Conservation (phyloP, 176 grass and related monocot species). For the Panicum miliaceum region DNA sequence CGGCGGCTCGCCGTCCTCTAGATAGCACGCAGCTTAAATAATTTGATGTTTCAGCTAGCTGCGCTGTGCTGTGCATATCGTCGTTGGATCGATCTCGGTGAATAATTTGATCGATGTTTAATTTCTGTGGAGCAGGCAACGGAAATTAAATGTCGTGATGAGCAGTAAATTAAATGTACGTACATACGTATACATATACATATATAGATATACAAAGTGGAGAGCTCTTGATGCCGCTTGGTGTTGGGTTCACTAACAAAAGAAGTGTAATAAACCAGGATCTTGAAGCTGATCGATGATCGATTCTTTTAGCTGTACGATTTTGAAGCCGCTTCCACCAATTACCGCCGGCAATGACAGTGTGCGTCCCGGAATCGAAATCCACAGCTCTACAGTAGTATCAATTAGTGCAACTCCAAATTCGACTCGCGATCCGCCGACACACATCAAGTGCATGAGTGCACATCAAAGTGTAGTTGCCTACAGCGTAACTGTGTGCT, state of each 20-base stretch:
- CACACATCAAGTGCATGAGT: no score
- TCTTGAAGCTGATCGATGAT: no score
- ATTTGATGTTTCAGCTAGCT: neutral
- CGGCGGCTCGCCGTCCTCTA: neutral
- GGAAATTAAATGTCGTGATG: neutral
- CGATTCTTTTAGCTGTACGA: neutral
- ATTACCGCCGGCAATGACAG: neutral
- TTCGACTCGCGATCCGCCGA: neutral
- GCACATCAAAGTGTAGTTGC: no score
- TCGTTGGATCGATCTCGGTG: neutral
- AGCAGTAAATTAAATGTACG: neutral
- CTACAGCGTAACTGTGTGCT: neutral
- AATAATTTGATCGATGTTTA: constrained; percentile 31
- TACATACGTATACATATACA: neutral
- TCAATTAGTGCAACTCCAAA: neutral
- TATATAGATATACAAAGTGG: neutral
- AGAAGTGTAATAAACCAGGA: neutral
- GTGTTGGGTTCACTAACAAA: neutral
- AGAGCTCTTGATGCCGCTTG: neutral
- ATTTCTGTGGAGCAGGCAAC: constrained; percentile 10
- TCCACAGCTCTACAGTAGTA: neutral
- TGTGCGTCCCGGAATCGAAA: neutral
- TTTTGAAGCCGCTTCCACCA: neutral
- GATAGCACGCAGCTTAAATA: neutral
- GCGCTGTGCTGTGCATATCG: neutral